These are phyloP conservation scores for Diplocarpon rosae DNA, from an alignment of 2,329 filamentous ascomycete genomes.

Conservation along the genomic window DNA sequence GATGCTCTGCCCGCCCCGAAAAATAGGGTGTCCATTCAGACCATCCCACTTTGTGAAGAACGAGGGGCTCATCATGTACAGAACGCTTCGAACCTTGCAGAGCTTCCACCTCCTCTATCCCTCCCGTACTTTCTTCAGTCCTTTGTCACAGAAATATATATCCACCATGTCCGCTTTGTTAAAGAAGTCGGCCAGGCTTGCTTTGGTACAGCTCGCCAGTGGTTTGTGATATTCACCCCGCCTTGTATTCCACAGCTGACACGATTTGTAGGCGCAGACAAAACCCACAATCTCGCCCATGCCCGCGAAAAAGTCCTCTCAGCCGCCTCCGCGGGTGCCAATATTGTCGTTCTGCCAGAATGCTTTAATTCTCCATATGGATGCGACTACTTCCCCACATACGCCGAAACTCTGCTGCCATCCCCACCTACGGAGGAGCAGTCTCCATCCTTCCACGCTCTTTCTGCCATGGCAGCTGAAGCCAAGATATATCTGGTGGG, in stretches of 20 bases:
- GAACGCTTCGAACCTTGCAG: slow-evolving; percentile 5
- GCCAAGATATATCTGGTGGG: slow-evolving; percentile 74
- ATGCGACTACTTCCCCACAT: slow-evolving; percentile 78
- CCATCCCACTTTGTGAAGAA: not conserved
- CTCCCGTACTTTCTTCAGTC: slow-evolving; percentile 3
- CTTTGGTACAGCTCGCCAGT: slow-evolving; percentile 70
- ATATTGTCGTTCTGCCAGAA: slow-evolving; percentile 86
- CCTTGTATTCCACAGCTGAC: not conserved
- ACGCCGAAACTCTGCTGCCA: slow-evolving; percentile 79
- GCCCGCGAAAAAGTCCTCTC: slow-evolving; percentile 75
- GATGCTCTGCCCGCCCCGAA: too few relatives aligned
- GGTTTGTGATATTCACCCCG: slow-evolving; percentile 32
- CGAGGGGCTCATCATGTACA: not conserved
- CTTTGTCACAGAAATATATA: too few relatives aligned
- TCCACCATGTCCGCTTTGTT: slow-evolving; percentile 37
- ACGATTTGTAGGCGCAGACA: slow-evolving; percentile 54
- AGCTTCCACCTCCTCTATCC: slow-evolving; percentile 8
- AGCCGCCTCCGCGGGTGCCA: slow-evolving; percentile 64
- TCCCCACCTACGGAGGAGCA: slow-evolving; percentile 59
- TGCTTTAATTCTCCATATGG: slow-evolving; percentile 99
- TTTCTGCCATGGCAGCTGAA: slow-evolving; percentile 69
- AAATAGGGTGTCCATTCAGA: too few relatives aligned
- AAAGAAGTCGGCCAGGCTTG: slow-evolving; percentile 67
- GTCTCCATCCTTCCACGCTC: slow-evolving; percentile 76
- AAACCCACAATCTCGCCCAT: slow-evolving; percentile 69